Evolutionary conservation across 441 rosid genomes (phyloP), one percentile per base, ranked within the genome.

Genomic region (Theobroma grandiflorum): DNA sequence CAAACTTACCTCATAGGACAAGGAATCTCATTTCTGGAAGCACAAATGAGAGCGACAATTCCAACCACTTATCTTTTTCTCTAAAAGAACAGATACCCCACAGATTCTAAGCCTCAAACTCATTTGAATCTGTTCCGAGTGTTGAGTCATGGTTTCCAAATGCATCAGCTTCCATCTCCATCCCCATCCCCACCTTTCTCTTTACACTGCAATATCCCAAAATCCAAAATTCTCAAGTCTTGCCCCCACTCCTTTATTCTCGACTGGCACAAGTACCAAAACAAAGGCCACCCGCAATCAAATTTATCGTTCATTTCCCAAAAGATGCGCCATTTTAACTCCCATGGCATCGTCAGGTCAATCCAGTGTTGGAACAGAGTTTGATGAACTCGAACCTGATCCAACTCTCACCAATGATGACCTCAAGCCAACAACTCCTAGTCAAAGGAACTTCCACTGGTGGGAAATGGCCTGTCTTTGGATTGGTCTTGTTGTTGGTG

Each of bases 401-500:
- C 93, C 92, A 33, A 78, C 88, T 0, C 96, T 95, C 75, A 89
- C 91, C 12, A 95, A 93, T 75, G 97, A 95, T 5, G 99, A 94
- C 84, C 92, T 95, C 83, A 93, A 89, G 67, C 99, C 98, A 5
- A 91, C 98, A 4, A 72, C 80, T 62, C 86, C 85, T 11, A 73
- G 68, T 57, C 89, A 91, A 57, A 86, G 98, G 77, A 92, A 95
- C 57, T 89, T 88, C 84, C 85, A 94, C 0, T 88, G 94, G 75
- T 86, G 84, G 86, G 98, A 94, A 80, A 91, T 95, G 95, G 93
- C 99, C 31, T 88, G 97, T 83, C 88, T 92, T 18, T 96, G 98
- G 98, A 87, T 96, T 26, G 98, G 99, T 37, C 96, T 96, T 3
- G 99, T 94, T 14, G 97, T 93, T 26, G 99, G 99, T 40, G 98